phyloP scores from a whole-genome alignment of 2,329 filamentous ascomycete species.

The Coniochaeta sp. region DNA sequence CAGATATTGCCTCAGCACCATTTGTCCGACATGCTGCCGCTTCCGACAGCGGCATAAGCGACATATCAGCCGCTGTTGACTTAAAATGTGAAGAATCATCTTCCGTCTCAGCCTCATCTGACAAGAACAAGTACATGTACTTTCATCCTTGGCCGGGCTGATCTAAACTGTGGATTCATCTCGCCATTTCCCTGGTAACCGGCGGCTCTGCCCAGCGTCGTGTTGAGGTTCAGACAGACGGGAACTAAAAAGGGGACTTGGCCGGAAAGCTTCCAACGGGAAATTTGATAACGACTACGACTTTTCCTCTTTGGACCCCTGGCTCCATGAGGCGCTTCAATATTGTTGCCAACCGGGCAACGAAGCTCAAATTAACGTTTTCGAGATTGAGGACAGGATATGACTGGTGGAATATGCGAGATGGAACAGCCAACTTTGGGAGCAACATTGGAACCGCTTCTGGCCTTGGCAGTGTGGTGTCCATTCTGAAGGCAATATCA shows the following conservation, averaged over 20 bases:
- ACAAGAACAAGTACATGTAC: neutral
- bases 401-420: no score
- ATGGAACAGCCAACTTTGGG: no score
- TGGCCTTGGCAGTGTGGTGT: neutral
- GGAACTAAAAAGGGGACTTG: neutral
- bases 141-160: neutral
- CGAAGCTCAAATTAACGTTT: neutral
- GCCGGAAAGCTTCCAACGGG: neutral
- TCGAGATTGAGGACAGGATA: no score
- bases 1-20: neutral
- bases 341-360: neutral
- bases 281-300: neutral
- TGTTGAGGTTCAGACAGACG: neutral
- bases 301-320: neutral
- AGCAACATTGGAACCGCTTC: no score
- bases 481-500: neutral
- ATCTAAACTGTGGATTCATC: neutral
- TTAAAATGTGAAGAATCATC: neutral
- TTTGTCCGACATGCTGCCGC: neutral
- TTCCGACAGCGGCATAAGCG: neutral
- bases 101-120: slow-evolving; percentile 1
- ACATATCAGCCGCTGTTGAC: neutral
- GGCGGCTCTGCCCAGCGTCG: neutral
- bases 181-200: neutral
- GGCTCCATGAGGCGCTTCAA: neutral